Evolutionary conservation across 257 asterid genomes (phyloP).

Genomic region (Jacaranda copaia): DNA sequence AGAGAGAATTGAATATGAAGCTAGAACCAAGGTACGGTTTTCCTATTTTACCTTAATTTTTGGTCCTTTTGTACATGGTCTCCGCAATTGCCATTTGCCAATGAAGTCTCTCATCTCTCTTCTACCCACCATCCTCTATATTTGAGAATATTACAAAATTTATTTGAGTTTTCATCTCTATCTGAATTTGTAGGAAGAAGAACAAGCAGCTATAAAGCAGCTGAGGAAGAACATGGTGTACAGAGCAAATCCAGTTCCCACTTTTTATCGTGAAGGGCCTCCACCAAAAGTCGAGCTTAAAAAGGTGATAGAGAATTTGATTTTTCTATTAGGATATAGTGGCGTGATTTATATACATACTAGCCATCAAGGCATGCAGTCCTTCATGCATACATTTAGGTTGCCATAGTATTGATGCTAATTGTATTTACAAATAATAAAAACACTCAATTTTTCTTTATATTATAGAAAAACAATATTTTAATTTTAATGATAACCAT

Average conservation of each 20-base stretch:
- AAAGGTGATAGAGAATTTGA: slow-evolving; percentile 60
- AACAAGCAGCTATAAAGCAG: slow-evolving; percentile 85
- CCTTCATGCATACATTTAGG: no score
- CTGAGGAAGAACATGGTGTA: slow-evolving; percentile 76
- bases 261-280: slow-evolving; percentile 90
- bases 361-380: no score
- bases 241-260: slow-evolving; percentile 97
- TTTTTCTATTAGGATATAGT: slow-evolving; percentile 12
- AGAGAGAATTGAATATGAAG: slow-evolving; percentile 82
- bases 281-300: slow-evolving; percentile 89
- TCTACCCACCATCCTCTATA: neutral
- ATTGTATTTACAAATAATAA: no score
- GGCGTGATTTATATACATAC: neutral
- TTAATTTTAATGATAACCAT: no score
- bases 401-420: no score
- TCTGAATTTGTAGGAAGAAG: slow-evolving; percentile 78
- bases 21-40: slow-evolving; percentile 81
- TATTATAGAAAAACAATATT: no score
- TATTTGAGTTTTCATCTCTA: slow-evolving; percentile 6
- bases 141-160: slow-evolving; percentile 10
- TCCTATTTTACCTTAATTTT: neutral
- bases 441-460: no score
- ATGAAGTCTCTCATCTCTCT: neutral
- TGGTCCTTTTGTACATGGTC: neutral
- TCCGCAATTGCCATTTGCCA: slow-evolving; percentile 13